phyloP scores from a whole-genome alignment of 305 asterid species.

The Fraxinus greggii region DNA sequence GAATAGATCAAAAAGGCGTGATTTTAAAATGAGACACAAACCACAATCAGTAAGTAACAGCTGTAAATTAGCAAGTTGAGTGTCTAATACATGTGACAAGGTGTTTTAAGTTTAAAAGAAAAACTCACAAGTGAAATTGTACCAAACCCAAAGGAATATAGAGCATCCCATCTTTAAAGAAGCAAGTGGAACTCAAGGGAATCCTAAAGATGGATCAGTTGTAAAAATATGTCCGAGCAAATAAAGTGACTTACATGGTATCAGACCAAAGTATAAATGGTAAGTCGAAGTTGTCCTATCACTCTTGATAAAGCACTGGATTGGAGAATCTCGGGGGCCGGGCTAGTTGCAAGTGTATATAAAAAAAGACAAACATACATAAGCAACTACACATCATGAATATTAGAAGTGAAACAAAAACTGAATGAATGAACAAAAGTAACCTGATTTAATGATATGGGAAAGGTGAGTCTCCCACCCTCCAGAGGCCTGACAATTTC shows the following conservation, averaged over 20 bases:
- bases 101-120: background rate
- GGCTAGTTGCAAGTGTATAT: conserved; percentile 39
- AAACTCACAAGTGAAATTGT: background rate
- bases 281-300: conserved; percentile 59
- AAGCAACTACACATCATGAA: conserved; percentile 15
- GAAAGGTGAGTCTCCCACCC: conserved; percentile 90
- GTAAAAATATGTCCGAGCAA: background rate
- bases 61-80: background rate
- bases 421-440: conserved; percentile 2
- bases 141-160: background rate
- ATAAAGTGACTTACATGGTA: conserved; percentile 59
- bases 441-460: conserved; percentile 92
- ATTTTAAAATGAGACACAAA: background rate
- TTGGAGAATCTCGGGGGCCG: conserved; percentile 72
- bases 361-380: background rate
- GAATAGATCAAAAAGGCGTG: background rate
- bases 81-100: background rate
- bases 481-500: conserved; percentile 90
- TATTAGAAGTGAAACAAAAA: background rate
- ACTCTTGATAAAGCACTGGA: conserved; percentile 79
- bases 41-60: background rate
- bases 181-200: background rate
- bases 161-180: background rate
- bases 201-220: background rate
- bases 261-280: conserved; percentile 60